Evolutionary conservation across 2,329 filamentous ascomycete species (phyloP).

Genomic region (Thermomyces lanuginosus): DNA sequence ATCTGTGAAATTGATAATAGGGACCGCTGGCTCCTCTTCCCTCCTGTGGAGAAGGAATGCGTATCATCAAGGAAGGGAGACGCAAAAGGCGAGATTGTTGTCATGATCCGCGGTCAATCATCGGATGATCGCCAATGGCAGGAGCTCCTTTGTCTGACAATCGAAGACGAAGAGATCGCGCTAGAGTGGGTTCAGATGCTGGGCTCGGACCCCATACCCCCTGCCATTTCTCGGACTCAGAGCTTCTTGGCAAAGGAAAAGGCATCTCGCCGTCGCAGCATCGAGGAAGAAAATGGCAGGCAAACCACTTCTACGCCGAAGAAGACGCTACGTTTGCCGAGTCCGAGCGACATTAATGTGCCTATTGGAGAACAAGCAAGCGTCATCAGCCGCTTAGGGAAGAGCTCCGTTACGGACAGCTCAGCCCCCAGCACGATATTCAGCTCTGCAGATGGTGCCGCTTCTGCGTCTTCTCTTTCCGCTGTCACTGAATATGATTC

Average conservation of each 20-base stretch:
- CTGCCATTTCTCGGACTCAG: slow-evolving; percentile 38
- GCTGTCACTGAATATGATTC: slow-evolving; percentile 17
- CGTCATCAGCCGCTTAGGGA: slow-evolving; percentile 31
- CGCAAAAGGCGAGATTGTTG: slow-evolving; percentile 52
- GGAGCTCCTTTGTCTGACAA: slow-evolving; percentile 62
- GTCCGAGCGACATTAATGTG: slow-evolving; percentile 40
- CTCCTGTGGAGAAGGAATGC: slow-evolving; percentile 57
- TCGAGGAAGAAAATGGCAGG: slow-evolving; percentile 7
- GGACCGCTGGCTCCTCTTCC: slow-evolving; percentile 73
- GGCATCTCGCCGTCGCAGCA: slow-evolving; percentile 16
- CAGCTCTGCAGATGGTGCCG: slow-evolving; percentile 13
- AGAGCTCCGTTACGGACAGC: slow-evolving; percentile 14
- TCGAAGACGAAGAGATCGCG: slow-evolving; percentile 60
- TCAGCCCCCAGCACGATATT: slow-evolving; percentile 20
- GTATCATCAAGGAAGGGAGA: slow-evolving; percentile 71
- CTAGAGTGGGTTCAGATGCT: slow-evolving; percentile 80
- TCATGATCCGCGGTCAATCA: slow-evolving; percentile 68
- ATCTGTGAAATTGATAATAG: slow-evolving; percentile 74
- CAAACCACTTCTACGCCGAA: slow-evolving; percentile 17
- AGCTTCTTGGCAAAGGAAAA: slow-evolving; percentile 35
- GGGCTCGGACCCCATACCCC: slow-evolving; percentile 47
- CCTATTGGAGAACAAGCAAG: slow-evolving; percentile 44
- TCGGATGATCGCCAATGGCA: slow-evolving; percentile 54
- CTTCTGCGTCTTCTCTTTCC: slow-evolving; percentile 16
- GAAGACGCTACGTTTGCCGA: slow-evolving; percentile 21